Conservation (phyloP, 176 grass and related monocot genomes). For the Carex parvula region DNA sequence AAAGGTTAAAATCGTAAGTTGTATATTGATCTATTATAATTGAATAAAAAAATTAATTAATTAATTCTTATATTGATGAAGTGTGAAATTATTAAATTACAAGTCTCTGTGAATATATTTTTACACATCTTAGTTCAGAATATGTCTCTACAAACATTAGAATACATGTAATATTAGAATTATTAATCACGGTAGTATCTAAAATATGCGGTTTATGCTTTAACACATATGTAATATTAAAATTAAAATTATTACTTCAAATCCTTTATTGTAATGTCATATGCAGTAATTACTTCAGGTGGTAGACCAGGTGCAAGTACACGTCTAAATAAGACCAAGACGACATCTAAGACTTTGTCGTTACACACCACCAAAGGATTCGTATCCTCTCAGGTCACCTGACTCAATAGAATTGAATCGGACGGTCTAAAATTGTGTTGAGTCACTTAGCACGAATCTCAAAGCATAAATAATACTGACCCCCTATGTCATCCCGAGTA, state of each 20-base stretch:
- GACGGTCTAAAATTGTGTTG: no score
- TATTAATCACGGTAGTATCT: neutral
- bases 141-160: neutral
- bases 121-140: neutral
- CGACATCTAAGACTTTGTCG: constrained; percentile 16
- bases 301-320: neutral
- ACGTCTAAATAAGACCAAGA: constrained; percentile 11
- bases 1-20: neutral
- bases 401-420: no score
- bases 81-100: neutral
- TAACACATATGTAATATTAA: no score
- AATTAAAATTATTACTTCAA: no score
- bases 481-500: no score
- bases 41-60: neutral
- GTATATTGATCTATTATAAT: neutral
- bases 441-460: no score
- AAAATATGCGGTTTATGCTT: neutral
- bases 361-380: constrained; percentile 30
- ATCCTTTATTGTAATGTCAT: no score
- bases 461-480: no score
- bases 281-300: no score
- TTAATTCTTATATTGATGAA: neutral
- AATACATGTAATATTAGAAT: neutral
- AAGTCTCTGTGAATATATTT: neutral
- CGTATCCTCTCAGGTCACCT: no score